Percentiles rank a stretch among this genome's conserved stretches.
These are phyloP conservation scores for Ophiocordyceps camponoti-saundersi DNA, from an alignment of 2,329 filamentous ascomycete genomes.

Conservation along the genomic window DNA sequence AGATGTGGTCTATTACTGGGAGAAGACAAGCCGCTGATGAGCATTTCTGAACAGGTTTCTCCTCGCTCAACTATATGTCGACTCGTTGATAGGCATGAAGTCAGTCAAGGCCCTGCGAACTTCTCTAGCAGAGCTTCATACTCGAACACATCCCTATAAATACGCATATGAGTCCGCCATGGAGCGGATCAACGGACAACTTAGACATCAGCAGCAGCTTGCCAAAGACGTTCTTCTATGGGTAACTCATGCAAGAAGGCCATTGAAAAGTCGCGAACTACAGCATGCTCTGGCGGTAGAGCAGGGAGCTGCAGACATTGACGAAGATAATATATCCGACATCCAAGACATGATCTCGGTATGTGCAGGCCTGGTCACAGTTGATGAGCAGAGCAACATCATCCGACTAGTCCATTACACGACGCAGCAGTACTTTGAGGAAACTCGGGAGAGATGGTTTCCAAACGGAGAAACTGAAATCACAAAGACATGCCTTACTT, in stretches of 20 bases:
- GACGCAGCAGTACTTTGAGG: background rate
- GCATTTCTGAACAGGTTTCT: background rate
- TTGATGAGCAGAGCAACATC: background rate
- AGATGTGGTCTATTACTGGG: background rate
- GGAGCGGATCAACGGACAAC: background rate
- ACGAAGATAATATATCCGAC: background rate
- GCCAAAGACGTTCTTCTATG: background rate
- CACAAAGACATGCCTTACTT: background rate
- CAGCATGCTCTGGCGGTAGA: background rate
- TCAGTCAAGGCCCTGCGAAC: background rate
- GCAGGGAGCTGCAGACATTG: background rate
- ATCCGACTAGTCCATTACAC: background rate
- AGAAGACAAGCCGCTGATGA: too few relatives aligned
- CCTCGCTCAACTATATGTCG: background rate
- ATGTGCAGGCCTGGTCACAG: background rate
- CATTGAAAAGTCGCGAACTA: background rate
- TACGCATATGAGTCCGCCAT: background rate
- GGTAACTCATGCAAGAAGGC: background rate
- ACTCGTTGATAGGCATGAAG: background rate
- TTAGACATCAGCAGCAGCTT: background rate
- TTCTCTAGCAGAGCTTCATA: background rate
- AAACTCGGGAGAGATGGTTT: background rate
- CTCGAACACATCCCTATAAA: background rate
- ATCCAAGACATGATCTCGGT: background rate
- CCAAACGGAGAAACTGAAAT: background rate